Evolutionary conservation across 345 rosid species (phyloP).

Genomic region (Nasturtium officinale): DNA sequence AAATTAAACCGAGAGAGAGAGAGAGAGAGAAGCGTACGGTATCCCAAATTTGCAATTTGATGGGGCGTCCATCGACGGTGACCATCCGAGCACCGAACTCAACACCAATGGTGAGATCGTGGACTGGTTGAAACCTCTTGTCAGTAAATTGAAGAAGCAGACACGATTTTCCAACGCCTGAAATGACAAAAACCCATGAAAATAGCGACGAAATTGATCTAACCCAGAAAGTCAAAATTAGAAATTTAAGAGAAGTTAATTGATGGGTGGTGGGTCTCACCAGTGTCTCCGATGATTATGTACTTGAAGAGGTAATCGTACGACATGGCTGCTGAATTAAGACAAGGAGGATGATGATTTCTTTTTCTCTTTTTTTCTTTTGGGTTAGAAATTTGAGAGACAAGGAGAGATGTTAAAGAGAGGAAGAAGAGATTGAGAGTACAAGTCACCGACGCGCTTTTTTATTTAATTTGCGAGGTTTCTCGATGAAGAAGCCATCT

Average conservation of each 20-base stretch:
- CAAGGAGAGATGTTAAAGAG: conserved; percentile 22
- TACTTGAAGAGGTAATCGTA: conserved; percentile 80
- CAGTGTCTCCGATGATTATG: conserved; percentile 78
- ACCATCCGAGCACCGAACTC: conserved; percentile 79
- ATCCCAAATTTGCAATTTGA: conserved; percentile 78
- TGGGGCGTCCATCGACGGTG: conserved; percentile 59
- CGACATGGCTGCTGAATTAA: conserved; percentile 50
- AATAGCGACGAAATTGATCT: conserved; percentile 17
- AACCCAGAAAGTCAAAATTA: not conserved
- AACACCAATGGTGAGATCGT: conserved; percentile 75
- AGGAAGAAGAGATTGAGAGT: conserved; percentile 40
- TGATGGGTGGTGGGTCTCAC: conserved; percentile 38
- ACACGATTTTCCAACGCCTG: conserved; percentile 75
- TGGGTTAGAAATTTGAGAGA: conserved; percentile 9
- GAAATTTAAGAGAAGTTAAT: not conserved
- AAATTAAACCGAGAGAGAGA: not conserved
- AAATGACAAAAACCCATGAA: conserved; percentile 15
- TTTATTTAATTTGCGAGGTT: conserved; percentile 29
- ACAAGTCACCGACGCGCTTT: conserved; percentile 41
- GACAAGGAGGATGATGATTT: not conserved
- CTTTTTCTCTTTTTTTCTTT: not conserved
- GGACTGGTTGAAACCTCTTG: conserved; percentile 76
- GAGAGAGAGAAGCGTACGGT: conserved; percentile 46
- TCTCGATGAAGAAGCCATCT: conserved; percentile 18
- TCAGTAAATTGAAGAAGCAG: conserved; percentile 70